Evolutionary conservation across 23 red algal species (phyloP), one percentile per base, ranked within the genome.

Genomic region (Agarophyton chilense): DNA sequence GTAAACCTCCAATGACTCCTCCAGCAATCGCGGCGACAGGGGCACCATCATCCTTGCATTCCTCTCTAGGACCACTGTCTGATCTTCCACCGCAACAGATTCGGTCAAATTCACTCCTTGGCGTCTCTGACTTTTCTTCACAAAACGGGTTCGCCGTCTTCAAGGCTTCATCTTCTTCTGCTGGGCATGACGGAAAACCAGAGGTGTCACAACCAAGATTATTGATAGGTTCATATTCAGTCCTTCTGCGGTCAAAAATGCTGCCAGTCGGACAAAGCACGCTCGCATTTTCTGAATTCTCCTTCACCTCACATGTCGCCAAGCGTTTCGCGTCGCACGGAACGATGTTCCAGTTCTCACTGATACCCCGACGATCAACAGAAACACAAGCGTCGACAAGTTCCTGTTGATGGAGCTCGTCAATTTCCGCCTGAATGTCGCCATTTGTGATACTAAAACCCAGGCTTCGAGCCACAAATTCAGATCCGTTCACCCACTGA

Each of bases 381-480:
- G 77, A 39, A 5, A 80, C 77, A 60, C 77, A 80, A 2, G 54
- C 77, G 50, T 80, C 77, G 1, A 80, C 50, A 60, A 80, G 50
- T 16, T 45, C 44, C 25, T n/a, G 21, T 16, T 58, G n/a, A 39
- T 74, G 68, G 47, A 74, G 68, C 40, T 21, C 24, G 3, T 74
- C 36, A 21, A 74, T 74, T 21, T 74, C 40, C 36, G 18, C 9
- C 25, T 74, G 39, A 74, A 46, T 39, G 13, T 25, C 26, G 13
- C 25, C 68, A 74, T 21, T 46, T 21, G 44, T 58, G 18, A 58
- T 33, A 32, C 54, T 80, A 50, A 80, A 80, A 5, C 77, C 77
- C 25, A 77, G 29, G 49, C 29, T 34, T 19, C 2, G 39, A 33
- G 19, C 7, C 29, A 33, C 50, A 26, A 40, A 55, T 26, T 0